Evolutionary conservation across 306 rosid species (phyloP).

Genomic region (Medicago ruthenica): DNA sequence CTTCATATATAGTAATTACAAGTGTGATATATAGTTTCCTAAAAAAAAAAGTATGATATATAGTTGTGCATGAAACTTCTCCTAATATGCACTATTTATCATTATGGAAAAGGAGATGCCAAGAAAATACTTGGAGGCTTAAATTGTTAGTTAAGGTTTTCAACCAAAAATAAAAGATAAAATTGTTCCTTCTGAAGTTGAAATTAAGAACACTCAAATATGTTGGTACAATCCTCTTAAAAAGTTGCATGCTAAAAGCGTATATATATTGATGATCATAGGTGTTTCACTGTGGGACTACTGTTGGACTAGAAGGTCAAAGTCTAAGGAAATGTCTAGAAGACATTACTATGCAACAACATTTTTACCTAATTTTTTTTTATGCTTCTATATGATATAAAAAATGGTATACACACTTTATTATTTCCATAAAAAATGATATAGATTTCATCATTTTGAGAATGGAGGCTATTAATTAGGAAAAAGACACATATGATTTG

Average conservation of each 20-base stretch:
- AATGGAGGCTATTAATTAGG: too few species aligned
- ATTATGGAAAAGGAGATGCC: slow-evolving; percentile 22
- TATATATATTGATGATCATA: slow-evolving; percentile 9
- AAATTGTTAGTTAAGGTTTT: background rate
- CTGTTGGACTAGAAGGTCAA: background rate
- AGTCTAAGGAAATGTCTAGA: slow-evolving; percentile 3
- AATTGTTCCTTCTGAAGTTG: background rate
- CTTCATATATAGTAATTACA: slow-evolving; percentile 16
- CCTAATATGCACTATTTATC: slow-evolving; percentile 38
- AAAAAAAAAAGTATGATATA: slow-evolving; percentile 7
- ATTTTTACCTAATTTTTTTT: background rate
- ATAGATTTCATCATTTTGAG: too few species aligned
- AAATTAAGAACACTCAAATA: slow-evolving; percentile 17
- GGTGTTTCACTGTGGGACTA: slow-evolving; percentile 32
- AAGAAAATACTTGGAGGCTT: background rate
- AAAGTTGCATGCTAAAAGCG: slow-evolving; percentile 25
- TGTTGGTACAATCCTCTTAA: slow-evolving; percentile 7
- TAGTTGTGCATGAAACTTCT: slow-evolving; percentile 39
- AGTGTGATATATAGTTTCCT: slow-evolving; percentile 30
- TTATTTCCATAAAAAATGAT: too few species aligned
- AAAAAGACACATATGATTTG: too few species aligned
- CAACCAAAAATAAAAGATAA: background rate
- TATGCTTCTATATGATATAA: background rate
- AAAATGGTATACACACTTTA: too few species aligned
- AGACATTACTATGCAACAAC: slow-evolving; percentile 29